Evolutionary conservation across 306 rosid species (phyloP).

Genomic region (Bauhinia variegata): DNA sequence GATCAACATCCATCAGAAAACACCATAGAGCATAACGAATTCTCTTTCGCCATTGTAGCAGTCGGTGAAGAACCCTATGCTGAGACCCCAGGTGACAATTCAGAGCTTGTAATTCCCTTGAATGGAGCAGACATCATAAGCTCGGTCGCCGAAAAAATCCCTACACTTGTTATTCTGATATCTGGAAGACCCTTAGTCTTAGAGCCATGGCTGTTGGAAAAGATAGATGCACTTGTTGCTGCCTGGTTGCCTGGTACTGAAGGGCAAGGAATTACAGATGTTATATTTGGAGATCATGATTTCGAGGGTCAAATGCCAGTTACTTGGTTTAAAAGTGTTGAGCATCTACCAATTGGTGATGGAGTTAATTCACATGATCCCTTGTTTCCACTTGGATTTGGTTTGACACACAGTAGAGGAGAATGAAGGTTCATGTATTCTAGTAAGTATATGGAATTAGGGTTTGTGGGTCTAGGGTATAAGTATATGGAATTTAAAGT

Average conservation of each 20-base stretch:
- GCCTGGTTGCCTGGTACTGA: slow-evolving; percentile 97
- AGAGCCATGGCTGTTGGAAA: slow-evolving; percentile 61
- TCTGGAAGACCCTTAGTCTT: slow-evolving; percentile 90
- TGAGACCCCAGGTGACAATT: slow-evolving; percentile 65
- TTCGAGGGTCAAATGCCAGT: slow-evolving; percentile 73
- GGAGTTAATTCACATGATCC: slow-evolving; percentile 52
- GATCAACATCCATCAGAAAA: slow-evolving; percentile 52
- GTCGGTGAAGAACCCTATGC: slow-evolving; percentile 86
- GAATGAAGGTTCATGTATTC: too few relatives aligned
- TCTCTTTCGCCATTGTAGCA: slow-evolving; percentile 74
- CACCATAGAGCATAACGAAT: slow-evolving; percentile 52
- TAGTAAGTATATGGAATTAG: too few relatives aligned
- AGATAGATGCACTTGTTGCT: slow-evolving; percentile 69
- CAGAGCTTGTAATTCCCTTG: slow-evolving; percentile 60
- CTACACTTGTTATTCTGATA: slow-evolving; percentile 74
- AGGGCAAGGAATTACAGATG: slow-evolving; percentile 80
- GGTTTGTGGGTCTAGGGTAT: too few relatives aligned
- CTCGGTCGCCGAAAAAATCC: slow-evolving; percentile 64
- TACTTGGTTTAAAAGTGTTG: slow-evolving; percentile 70
- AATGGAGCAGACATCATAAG: slow-evolving; percentile 59
- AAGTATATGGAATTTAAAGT: too few relatives aligned
- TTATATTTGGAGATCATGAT: slow-evolving; percentile 73
- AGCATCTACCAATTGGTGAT: slow-evolving; percentile 52
- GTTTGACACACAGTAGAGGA: slow-evolving; percentile 39
- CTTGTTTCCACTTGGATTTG: slow-evolving; percentile 78